These are phyloP conservation scores for Nemania serpens DNA, from an alignment of 2,329 filamentous ascomycete genomes.

Conservation along the genomic window DNA sequence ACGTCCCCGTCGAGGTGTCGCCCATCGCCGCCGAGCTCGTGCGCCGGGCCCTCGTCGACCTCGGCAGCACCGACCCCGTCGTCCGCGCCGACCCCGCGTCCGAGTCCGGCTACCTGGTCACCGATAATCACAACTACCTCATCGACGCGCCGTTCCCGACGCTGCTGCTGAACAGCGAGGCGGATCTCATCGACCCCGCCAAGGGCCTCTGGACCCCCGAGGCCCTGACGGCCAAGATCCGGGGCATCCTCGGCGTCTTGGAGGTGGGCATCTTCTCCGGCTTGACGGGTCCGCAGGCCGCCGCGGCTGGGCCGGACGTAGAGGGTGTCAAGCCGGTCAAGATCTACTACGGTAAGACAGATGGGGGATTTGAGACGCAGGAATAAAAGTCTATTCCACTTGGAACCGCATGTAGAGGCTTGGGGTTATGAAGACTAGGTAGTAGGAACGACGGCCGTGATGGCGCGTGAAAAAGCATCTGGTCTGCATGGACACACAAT, in stretches of 20 bases:
- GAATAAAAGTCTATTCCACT: conserved; percentile 22
- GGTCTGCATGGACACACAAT: neutral
- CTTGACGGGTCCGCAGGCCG: conserved; percentile 72
- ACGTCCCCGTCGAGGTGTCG: conserved; percentile 91
- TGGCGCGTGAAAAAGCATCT: neutral
- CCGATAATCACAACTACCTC: conserved; percentile 86
- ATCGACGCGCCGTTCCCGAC: conserved; percentile 88
- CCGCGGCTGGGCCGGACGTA: conserved; percentile 59
- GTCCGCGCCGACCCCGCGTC: conserved; percentile 71
- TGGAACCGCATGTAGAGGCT: neutral
- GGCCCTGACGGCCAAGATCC: conserved; percentile 73
- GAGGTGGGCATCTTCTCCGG: conserved; percentile 93
- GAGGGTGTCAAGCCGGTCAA: conserved; percentile 93
- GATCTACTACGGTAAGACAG: conserved; percentile 91
- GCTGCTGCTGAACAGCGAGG: conserved; percentile 60
- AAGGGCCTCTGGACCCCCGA: conserved; percentile 81
- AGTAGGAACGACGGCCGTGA: neutral
- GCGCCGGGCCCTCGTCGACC: conserved; percentile 68
- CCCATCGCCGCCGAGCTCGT: conserved; percentile 82
- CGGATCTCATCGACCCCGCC: conserved; percentile 56
- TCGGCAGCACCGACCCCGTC: conserved; percentile 73
- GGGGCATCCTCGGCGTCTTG: conserved; percentile 82
- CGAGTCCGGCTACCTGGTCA: conserved; percentile 82
- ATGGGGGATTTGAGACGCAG: conserved; percentile 64
- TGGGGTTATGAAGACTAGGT: neutral